Base-by-base conservation (phyloP, 805 yeast species). In the Yarrowia hollandica region DNA sequence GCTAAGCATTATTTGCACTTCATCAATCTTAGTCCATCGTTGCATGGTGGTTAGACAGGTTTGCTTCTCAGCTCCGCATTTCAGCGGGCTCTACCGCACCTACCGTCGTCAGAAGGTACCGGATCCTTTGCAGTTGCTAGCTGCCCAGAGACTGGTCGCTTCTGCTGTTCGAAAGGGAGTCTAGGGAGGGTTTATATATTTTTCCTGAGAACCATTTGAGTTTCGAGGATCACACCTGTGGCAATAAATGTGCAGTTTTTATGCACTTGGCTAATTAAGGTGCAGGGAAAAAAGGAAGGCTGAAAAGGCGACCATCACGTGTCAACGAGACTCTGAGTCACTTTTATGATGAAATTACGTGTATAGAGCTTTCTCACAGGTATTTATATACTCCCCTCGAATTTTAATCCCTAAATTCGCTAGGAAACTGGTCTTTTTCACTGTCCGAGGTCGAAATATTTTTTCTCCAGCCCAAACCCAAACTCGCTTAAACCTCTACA, bases 11-110 rank as follows among this genome's bases (percentile, higher is more conserved):
- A 19, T 23, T 22, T 12, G 33, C 48, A 25, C 48, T 14, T 26
- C 48, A 41, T 41, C 12, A 14, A 41, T 25, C 42, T 22, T 21
- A 5, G 22, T 26, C 48, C 48, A 26, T 41, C 48, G 48, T 41
- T 41, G 48, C 48, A 41, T 41, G 42, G 44, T 22, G 33, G 21
- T 11, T 9, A 21, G 48, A 41, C 48, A 41, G 48, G 48, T 41
- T 26, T 41, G 48, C 48, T 41, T 41, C 48, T 41, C 48, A 41
- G 48, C 48, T 41, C 48, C 22, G 21, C 48, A 26, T 41, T 16
- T 41, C 48, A 41, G 48, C 21, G 16, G 48, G 48, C 48, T 41
- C 48, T 41, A 41, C 48, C 48, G 48, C 48, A 41, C 48, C 48
- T 41, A 16, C 48, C 48, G 33, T 41, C 48, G 31, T 16, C 48